Evolutionary conservation across 2,329 filamentous ascomycete species (phyloP).

Genomic region (Phialophora chinensis): DNA sequence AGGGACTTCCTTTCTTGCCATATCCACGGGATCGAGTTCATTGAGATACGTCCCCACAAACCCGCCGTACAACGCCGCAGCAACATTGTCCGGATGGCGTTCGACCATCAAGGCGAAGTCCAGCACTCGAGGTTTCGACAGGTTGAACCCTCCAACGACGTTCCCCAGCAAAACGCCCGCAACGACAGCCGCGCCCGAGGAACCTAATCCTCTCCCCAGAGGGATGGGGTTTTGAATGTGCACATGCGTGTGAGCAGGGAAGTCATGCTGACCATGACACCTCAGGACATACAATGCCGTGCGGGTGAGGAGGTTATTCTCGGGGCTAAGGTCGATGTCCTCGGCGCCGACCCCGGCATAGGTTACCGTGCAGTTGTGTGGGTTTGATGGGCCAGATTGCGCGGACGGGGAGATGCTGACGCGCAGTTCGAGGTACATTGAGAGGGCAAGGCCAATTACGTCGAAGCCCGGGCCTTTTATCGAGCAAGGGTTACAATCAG

Average conservation of each 20-base stretch:
- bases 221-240: slow-evolving; percentile 97
- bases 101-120: slow-evolving; percentile 96
- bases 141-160: slow-evolving; percentile 78
- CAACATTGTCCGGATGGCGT: slow-evolving; percentile 91
- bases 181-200: slow-evolving; percentile 92
- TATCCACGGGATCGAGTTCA: slow-evolving; percentile 85
- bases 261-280: slow-evolving; percentile 84
- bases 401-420: slow-evolving; percentile 69
- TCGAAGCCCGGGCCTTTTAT: slow-evolving; percentile 80
- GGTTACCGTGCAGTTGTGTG: slow-evolving; percentile 79
- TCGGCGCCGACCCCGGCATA: slow-evolving; percentile 80
- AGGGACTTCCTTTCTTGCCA: slow-evolving; percentile 89
- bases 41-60: slow-evolving; percentile 97
- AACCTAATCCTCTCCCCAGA: slow-evolving; percentile 88
- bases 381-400: slow-evolving; percentile 38
- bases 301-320: slow-evolving; percentile 89
- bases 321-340: slow-evolving; percentile 81
- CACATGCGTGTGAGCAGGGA: slow-evolving; percentile 84
- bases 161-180: slow-evolving; percentile 93
- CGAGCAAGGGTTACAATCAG: not conserved
- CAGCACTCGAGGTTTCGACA: slow-evolving; percentile 72
- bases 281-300: slow-evolving; percentile 93
- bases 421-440: slow-evolving; percentile 87
- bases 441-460: slow-evolving; percentile 90
- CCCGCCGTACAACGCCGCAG: slow-evolving; percentile 90